Evolutionary conservation across 768 basidiomycete genomes (phyloP), one percentile per base, ranked within the genome.

Genomic region (Myochromella boudieri): DNA sequence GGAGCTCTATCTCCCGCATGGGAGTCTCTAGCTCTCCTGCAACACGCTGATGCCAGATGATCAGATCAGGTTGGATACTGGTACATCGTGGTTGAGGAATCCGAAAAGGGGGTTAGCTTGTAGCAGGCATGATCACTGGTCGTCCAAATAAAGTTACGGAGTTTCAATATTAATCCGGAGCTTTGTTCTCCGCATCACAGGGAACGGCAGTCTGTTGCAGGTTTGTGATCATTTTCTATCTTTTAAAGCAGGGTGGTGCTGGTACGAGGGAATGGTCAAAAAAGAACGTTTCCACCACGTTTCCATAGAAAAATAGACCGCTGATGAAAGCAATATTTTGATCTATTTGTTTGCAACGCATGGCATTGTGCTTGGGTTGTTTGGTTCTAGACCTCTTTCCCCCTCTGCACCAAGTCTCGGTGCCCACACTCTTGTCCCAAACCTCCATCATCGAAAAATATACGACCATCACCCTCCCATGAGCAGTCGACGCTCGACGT

Each of bases 301-400:
- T 48, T 32, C 22, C 21, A 21, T 38, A 10, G 31, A 3, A 37
- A n/a, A 28, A 20, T 29, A 15, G n/a, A 15, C 14, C 7, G 28
- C 4, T 22, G 28, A 37, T 42, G 49, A 40, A n/a, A 34, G 26
- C 20, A n/a, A 21, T 14, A 29, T 26, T 29, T 40, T 45, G 29
- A 38, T 34, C 40, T 62, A 18, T 57, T 59, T 71, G 64, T 66
- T 74, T 74, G 64, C 52, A 68, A 60, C 51, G 44, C 60, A 70
- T 69, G 69, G 65, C 68, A 54, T 69, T 57, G 68, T 70, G 65
- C 59, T 72, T 68, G 62, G 34, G 37, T 59, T 72, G 65, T 71
- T 70, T 70, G 68, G 64, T 44, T 43, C 38, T 62, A 64, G 65
- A 55, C 65, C 65, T 64, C 63, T 56, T 47, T 54, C 56, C 62